Percentiles rank a stretch among this genome's conserved stretches.
Conservation (phyloP, 2,329 filamentous ascomycete species). For the Biscogniauxia marginata region DNA sequence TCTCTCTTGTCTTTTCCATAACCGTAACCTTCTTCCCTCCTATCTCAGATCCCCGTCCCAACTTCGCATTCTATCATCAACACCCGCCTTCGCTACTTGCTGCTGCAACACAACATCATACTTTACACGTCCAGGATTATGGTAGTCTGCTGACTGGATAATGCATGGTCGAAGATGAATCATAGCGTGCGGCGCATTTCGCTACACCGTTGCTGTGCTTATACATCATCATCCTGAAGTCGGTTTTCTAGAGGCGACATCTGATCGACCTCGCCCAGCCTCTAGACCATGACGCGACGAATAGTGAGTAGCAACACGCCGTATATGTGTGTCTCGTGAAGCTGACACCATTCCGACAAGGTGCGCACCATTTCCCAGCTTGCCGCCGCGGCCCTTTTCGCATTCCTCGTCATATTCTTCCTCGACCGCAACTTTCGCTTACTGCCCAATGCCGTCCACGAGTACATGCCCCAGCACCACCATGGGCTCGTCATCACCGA, state of each 20-base stretch:
- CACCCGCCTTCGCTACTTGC: not conserved
- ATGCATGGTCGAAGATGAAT: conserved; percentile 29
- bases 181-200: conserved; percentile 22
- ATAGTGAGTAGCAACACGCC: conserved; percentile 26
- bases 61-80: not conserved
- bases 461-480: conserved; percentile 82
- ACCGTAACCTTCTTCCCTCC: not conserved
- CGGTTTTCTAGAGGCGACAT: conserved; percentile 7
- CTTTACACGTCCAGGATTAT: not conserved
- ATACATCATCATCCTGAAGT: conserved; percentile 18
- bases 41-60: not conserved
- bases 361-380: conserved; percentile 75
- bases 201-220: conserved; percentile 23
- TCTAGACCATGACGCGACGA: conserved; percentile 34
- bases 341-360: conserved; percentile 34
- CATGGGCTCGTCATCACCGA: conserved; percentile 84
- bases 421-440: conserved; percentile 88
- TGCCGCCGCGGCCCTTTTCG: conserved; percentile 60
- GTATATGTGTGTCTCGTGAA: not conserved
- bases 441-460: conserved; percentile 81
- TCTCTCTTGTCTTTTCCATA: not conserved
- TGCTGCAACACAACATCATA: not conserved
- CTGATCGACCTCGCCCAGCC: conserved; percentile 12
- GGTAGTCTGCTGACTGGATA: conserved; percentile 9
- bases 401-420: conserved; percentile 72